These are phyloP conservation scores for Cephalotrichum gorgonifer DNA, from an alignment of 2,329 filamentous ascomycete genomes.

Conservation along the genomic window DNA sequence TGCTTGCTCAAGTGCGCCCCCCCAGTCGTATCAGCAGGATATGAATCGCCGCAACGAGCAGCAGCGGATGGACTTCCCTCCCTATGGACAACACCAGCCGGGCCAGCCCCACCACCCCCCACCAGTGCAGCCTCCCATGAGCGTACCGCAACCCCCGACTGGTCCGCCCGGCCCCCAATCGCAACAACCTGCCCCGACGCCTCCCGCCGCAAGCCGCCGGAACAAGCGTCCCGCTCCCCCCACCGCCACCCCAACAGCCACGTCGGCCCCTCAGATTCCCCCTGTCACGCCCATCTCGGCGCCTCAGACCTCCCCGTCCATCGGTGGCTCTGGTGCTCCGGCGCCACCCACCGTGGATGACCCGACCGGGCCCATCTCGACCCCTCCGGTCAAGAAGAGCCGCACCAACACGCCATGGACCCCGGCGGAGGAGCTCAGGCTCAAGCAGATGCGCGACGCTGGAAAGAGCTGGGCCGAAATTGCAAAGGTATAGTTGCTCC, in stretches of 20 bases:
- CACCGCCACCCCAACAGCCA: conserved; percentile 12
- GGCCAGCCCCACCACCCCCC: conserved; percentile 26
- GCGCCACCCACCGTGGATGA: conserved; percentile 15
- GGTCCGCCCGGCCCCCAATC: conserved; percentile 17
- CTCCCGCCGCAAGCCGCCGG: conserved; percentile 25
- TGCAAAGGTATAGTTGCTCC: conserved; percentile 78
- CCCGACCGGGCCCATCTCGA: conserved; percentile 11
- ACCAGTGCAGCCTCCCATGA: conserved; percentile 31
- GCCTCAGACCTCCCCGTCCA: conserved; percentile 9
- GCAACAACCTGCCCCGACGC: conserved; percentile 25
- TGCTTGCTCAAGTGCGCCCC: conserved; percentile 22
- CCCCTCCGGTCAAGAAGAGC: conserved; percentile 70
- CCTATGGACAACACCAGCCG: conserved; percentile 27
- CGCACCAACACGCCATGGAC: conserved; percentile 99
- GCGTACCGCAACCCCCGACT: conserved; percentile 23
- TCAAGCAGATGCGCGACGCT: conserved; percentile 90
- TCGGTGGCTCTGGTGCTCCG: conserved; percentile 9
- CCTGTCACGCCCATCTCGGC: conserved; percentile 16
- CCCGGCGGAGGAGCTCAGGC: conserved; percentile 77
- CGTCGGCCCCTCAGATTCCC: conserved; percentile 10
- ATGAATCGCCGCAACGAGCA: conserved; percentile 33
- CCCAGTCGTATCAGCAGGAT: conserved; percentile 39
- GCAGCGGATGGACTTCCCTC: conserved; percentile 28
- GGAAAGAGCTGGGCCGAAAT: conserved; percentile 97
- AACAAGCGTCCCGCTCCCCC: conserved; percentile 29